A percentile compares a stretch with the other conserved stretches of the same genome.
Conservation (phyloP, 345 rosid species). For the Lagerstroemia speciosa region DNA sequence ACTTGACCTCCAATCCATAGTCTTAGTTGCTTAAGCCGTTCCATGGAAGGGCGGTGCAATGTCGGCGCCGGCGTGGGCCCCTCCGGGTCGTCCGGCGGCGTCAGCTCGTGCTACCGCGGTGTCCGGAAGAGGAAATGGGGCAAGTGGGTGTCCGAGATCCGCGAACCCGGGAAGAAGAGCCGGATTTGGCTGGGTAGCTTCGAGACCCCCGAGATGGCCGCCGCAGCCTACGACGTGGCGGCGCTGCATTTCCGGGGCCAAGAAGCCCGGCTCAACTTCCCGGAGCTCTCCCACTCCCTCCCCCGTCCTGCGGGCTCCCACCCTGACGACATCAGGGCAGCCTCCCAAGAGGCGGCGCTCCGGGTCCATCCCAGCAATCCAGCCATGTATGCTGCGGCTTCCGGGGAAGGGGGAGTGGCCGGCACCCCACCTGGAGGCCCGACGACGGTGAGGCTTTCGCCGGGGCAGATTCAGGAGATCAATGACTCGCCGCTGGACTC, state of each 20-base stretch:
- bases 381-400: constrained; percentile 10
- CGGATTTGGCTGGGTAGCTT: constrained; percentile 91
- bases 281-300: constrained; percentile 42
- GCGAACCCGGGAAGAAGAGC: constrained; percentile 83
- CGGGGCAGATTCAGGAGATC: constrained; percentile 73
- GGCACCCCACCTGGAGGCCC: constrained; percentile 17
- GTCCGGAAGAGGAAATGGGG: constrained; percentile 95
- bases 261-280: constrained; percentile 71
- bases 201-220: constrained; percentile 85
- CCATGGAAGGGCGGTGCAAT: too few relatives aligned
- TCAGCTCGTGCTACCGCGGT: constrained; percentile 56
- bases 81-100: constrained; percentile 6
- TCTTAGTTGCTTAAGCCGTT: too few relatives aligned
- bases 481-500: constrained; percentile 76
- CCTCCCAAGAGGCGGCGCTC: constrained; percentile 53
- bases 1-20: too few relatives aligned
- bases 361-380: constrained; percentile 5
- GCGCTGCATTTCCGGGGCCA: constrained; percentile 64
- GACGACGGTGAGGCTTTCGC: constrained; percentile 49
- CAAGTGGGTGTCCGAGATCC: constrained; percentile 89
- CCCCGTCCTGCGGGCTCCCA: constrained; percentile 51
- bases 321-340: constrained; percentile 75
- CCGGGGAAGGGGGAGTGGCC: constrained; percentile 43
- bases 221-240: constrained; percentile 87
- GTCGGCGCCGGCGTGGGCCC: too few relatives aligned